Percentiles rank a stretch among this genome's conserved stretches.
phyloP scores from a whole-genome alignment of 306 rosid species.

The Fragaria iinumae region DNA sequence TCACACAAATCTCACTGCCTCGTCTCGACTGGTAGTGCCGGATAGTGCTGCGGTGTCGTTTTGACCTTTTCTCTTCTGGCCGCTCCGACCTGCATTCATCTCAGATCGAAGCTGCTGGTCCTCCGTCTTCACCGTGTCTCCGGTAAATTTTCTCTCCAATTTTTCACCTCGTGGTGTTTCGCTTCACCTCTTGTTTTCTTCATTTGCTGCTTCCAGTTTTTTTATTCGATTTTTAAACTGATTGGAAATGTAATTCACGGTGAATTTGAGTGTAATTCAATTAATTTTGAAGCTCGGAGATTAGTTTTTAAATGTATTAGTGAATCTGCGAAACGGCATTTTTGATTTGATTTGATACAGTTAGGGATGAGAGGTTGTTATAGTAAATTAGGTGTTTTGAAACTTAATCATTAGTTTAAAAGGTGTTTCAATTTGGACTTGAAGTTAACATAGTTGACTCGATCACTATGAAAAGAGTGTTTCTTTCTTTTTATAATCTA shows the following conservation, averaged over 20 bases:
- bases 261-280: constrained; percentile 4
- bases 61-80: neutral
- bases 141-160: neutral
- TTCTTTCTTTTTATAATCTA: neutral
- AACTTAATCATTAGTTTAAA: neutral
- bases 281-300: neutral
- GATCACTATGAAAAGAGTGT: neutral
- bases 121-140: neutral
- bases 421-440: neutral
- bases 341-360: no score
- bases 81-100: constrained; percentile 4
- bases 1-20: constrained; percentile 52
- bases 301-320: neutral
- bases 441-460: neutral
- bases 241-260: neutral
- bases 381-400: neutral
- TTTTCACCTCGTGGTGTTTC: neutral
- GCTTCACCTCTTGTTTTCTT: neutral
- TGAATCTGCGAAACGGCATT: neutral
- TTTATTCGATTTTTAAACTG: neutral
- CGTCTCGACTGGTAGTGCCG: neutral
- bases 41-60: constrained; percentile 19
- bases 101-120: constrained; percentile 16
- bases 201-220: neutral
- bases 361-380: neutral